Evolutionary conservation across 306 rosid species (phyloP).

Genomic region (Pterocarpus macrocarpus): DNA sequence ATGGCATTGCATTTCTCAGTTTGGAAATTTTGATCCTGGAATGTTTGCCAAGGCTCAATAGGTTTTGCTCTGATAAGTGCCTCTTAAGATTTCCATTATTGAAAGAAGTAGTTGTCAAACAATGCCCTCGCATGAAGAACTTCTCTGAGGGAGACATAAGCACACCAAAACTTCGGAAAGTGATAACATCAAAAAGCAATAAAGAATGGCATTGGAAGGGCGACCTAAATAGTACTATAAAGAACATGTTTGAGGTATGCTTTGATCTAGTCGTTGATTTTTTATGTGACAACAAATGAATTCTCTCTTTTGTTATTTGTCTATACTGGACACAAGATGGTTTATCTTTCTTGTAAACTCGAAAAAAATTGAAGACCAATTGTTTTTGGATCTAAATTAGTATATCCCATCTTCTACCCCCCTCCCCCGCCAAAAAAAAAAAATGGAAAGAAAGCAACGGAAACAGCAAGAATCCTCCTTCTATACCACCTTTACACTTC

Average conservation of each 20-base stretch:
- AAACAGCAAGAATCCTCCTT: too few relatives aligned
- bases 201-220: background rate
- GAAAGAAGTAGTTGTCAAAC: background rate
- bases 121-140: background rate
- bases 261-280: background rate
- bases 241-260: background rate
- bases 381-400: too few relatives aligned
- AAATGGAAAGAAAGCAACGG: too few relatives aligned
- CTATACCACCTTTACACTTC: too few relatives aligned
- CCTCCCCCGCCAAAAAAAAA: too few relatives aligned
- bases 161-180: background rate
- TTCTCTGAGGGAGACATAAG: background rate
- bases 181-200: background rate
- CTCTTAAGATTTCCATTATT: background rate
- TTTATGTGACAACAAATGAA: too few relatives aligned
- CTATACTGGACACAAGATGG: background rate
- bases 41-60: background rate
- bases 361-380: too few relatives aligned
- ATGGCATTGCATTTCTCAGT: background rate
- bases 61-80: background rate
- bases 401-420: too few relatives aligned
- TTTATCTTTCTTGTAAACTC: too few relatives aligned
- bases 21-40: background rate
- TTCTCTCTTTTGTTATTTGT: background rate
- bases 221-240: background rate